Conservation (phyloP, 306 rosid species). For the Cotoneaster glaucophyllus region DNA sequence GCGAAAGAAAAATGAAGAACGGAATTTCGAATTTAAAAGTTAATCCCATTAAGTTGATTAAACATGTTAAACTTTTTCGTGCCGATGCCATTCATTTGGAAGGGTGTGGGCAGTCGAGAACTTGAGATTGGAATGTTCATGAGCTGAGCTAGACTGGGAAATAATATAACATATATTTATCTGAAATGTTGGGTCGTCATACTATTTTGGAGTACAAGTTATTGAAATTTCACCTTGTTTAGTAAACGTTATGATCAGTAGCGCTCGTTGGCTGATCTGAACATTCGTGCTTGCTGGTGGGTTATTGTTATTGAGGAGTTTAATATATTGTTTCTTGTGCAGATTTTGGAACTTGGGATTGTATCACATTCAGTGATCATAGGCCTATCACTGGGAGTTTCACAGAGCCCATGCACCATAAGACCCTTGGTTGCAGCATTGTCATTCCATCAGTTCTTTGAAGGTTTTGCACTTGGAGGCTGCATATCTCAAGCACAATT, state of each 20-base stretch:
- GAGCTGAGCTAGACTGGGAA: neutral
- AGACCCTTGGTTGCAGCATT: slow-evolving; percentile 82
- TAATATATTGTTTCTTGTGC: neutral
- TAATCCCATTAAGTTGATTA: neutral
- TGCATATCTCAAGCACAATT: slow-evolving; percentile 93
- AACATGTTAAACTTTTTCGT: neutral
- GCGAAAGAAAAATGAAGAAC: neutral
- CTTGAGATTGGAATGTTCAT: neutral
- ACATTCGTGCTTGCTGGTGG: neutral
- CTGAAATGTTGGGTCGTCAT: neutral
- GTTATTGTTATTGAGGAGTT: neutral
- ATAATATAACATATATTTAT: too few species aligned
- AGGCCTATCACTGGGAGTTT: slow-evolving; percentile 82
- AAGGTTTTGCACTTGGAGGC: slow-evolving; percentile 99
- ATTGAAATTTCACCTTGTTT: too few species aligned
- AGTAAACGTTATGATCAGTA: too few species aligned
- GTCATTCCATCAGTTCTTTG: slow-evolving; percentile 94
- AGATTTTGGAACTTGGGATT: slow-evolving; percentile 93
- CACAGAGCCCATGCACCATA: slow-evolving; percentile 84
- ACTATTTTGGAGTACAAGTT: too few species aligned
- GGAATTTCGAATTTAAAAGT: neutral
- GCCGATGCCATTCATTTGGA: neutral
- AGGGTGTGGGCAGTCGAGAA: neutral
- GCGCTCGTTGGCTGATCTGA: too few species aligned
- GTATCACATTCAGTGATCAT: slow-evolving; percentile 94